A percentile compares a stretch with the other conserved stretches of the same genome.
Evolutionary conservation across 345 rosid genomes (phyloP).

Genomic region (Geranium rotundifolium): DNA sequence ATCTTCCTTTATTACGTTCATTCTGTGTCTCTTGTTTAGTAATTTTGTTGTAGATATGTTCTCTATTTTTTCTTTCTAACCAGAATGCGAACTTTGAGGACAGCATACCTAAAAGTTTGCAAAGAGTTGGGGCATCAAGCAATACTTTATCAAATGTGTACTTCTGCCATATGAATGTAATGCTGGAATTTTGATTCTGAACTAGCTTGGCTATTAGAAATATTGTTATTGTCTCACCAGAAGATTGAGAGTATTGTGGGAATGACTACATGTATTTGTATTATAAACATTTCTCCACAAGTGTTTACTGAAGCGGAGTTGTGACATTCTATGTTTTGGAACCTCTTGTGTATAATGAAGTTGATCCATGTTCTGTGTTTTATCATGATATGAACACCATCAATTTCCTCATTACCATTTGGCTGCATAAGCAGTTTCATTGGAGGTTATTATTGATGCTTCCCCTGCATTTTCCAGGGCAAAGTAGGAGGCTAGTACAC

Average conservation of each 20-base stretch:
- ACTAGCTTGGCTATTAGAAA: neutral
- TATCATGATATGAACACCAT: constrained; percentile 3
- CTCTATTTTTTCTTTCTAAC: neutral
- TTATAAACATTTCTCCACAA: neutral
- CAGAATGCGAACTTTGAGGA: neutral
- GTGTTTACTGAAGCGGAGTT: neutral
- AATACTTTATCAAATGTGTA: neutral
- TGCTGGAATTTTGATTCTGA: neutral
- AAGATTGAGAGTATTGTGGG: neutral
- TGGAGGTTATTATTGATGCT: constrained; percentile 26
- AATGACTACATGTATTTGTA: neutral
- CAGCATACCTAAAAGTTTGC: constrained; percentile 1
- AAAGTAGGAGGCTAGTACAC: constrained; percentile 22
- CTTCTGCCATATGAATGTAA: neutral
- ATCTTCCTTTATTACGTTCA: neutral
- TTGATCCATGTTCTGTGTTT: constrained; percentile 4
- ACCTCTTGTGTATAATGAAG: neutral
- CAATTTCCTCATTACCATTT: constrained; percentile 4
- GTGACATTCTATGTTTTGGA: constrained; percentile 1
- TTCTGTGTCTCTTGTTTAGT: neutral
- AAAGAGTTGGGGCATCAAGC: constrained; percentile 2
- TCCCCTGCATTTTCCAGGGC: constrained; percentile 39
- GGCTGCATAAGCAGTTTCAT: constrained; percentile 11
- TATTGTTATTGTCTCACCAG: neutral
- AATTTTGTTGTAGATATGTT: neutral